Percentiles rank a stretch among this genome's conserved stretches.
These are phyloP conservation scores for Yarrowia sp. DNA, from an alignment of 805 yeast species.

Conservation along the genomic window DNA sequence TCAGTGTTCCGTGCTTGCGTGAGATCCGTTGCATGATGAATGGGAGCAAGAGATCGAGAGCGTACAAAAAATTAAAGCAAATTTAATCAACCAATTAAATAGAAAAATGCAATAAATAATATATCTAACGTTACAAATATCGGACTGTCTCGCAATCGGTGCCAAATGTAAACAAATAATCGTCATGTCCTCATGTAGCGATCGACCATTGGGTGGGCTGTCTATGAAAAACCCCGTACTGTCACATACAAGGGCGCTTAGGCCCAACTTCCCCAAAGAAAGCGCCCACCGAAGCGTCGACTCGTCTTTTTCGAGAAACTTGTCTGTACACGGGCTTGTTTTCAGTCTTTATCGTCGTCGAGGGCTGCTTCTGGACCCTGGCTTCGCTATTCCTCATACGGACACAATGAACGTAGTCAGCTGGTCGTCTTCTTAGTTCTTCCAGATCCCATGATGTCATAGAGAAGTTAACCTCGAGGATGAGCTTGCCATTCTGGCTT, in stretches of 20 bases:
- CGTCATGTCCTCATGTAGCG: too few relatives aligned
- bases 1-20: not conserved
- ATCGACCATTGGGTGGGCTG: too few relatives aligned
- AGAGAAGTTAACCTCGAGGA: conserved; percentile 20
- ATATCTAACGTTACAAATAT: not conserved
- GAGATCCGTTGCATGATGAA: conserved; percentile 2
- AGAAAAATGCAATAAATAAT: conserved; percentile 3
- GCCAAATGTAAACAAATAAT: too few relatives aligned
- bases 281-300: not conserved
- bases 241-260: not conserved
- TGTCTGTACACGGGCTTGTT: conserved; percentile 10
- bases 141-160: not conserved
- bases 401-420: conserved; percentile 27
- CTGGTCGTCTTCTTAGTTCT: conserved; percentile 9
- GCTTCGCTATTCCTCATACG: conserved; percentile 2
- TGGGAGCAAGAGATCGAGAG: conserved; percentile 26
- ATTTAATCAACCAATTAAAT: not conserved
- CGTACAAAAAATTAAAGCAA: not conserved
- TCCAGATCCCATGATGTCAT: conserved; percentile 9
- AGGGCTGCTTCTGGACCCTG: not conserved
- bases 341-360: not conserved
- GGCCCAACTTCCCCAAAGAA: conserved; percentile 17
- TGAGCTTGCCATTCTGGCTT: conserved; percentile 10
- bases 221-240: too few relatives aligned
- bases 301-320: conserved; percentile 7